Base-by-base conservation (phyloP, 1,139 yeast species). In the Groenewaldozyma auringiensis region DNA sequence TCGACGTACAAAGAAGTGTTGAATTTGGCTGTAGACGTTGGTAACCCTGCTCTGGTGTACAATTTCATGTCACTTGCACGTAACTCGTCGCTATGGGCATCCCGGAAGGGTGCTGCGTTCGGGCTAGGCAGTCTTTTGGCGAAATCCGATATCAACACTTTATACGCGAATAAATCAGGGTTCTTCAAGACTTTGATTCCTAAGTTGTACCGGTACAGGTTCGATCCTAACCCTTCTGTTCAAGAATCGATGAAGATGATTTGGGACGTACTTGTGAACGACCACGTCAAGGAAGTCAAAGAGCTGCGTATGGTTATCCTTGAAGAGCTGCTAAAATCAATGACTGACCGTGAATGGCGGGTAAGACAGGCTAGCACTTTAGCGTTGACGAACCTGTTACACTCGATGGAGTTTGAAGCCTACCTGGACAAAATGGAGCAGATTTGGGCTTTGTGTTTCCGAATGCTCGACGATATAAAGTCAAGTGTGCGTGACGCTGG, bases 61-160 rank as follows among this genome's bases (percentile, higher is more conserved):
- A 86, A 88, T 58, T 92, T 92, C 60, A 87, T 92, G 96, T 81
- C 95, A 0, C 68, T 92, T 47, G 95, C 97, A 0, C 83, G 86
- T 51, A 83, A 83, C 45, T 84, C 96, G 0, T 81, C 94, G 0
- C 68, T 89, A 33, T 92, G 98, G 97, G 79, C 94, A 0, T 85
- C 96, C 0, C 73, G 95, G 60, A 85, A 85, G 54, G 97, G 97
- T 44, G 81, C 89, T 59, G 97, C 97, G 0, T 89, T 86, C 67
- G 96, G 97, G 0, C 70, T 92, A 33, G 94, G 95, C 13, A 80
- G 88, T 0, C 82, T 92, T 45, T 68, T 92, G 60, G 82, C 95
- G 1, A 86, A 84, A 56, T 74, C 89, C 0, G 81, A 85, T 49
- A 69, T 89, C 47, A 86, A 83, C 53, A 74, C 78, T 31, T 67